Percentiles rank a stretch among this genome's conserved stretches.
Evolutionary conservation across 208 protist genomes (phyloP).

Genomic region (Trypanosoma caninum): DNA sequence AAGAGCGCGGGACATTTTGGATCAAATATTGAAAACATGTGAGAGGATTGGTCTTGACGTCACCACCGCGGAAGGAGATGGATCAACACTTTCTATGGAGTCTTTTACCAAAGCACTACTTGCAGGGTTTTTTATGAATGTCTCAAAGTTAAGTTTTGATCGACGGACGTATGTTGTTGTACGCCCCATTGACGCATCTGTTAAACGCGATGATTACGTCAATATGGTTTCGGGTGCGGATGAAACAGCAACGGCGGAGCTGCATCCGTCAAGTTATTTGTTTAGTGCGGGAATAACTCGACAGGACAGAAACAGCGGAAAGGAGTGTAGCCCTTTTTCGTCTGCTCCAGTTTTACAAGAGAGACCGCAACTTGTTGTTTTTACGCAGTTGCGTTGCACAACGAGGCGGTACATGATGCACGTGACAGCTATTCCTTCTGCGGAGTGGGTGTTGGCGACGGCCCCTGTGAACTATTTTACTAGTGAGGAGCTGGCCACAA

Average conservation of each 20-base stretch:
- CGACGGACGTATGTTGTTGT: constrained; percentile 69
- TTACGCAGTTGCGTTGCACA: constrained; percentile 80
- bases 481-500: constrained; percentile 66
- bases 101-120: constrained; percentile 68
- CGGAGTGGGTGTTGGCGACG: constrained; percentile 57
- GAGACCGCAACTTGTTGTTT: constrained; percentile 73
- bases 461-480: constrained; percentile 85
- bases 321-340: neutral
- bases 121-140: constrained; percentile 90
- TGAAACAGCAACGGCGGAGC: constrained; percentile 43
- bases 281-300: constrained; percentile 36
- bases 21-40: constrained; percentile 83
- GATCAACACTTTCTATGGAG: constrained; percentile 26
- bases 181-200: constrained; percentile 60
- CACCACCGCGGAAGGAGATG: constrained; percentile 13
- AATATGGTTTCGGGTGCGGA: neutral
- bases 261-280: constrained; percentile 82
- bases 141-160: constrained; percentile 75
- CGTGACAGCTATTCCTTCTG: constrained; percentile 63
- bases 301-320: constrained; percentile 3
- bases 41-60: constrained; percentile 77
- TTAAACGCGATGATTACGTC: constrained; percentile 5
- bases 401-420: constrained; percentile 88
- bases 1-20: constrained; percentile 78
- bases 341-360: constrained; percentile 37